A percentile compares a stretch with the other conserved stretches of the same genome.
phyloP scores from a whole-genome alignment of 495 filamentous ascomycete genomes.

The Aspergillus panamensis region DNA sequence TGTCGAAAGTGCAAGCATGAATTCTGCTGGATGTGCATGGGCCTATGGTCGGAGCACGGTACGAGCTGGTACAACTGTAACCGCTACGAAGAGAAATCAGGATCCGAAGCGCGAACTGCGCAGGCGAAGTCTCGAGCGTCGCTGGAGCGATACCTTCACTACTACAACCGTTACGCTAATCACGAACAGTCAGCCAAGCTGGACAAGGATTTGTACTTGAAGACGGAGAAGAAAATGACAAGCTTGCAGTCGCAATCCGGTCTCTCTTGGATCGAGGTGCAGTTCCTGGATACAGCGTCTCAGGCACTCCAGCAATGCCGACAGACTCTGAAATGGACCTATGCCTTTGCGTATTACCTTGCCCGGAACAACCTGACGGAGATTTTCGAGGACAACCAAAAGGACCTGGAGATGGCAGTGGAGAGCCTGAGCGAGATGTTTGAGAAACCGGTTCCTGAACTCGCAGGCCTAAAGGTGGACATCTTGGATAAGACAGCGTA shows the following conservation, averaged over 20 bases:
- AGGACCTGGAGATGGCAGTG: conserved; percentile 94
- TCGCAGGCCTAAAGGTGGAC: conserved; percentile 84
- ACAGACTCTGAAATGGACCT: conserved; percentile 98
- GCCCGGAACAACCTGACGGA: conserved; percentile 91
- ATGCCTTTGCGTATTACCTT: conserved; percentile 96
- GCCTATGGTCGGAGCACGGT: conserved; percentile 94
- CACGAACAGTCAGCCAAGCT: conserved; percentile 97
- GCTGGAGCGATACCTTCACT: conserved; percentile 91
- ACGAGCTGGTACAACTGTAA: conserved; percentile 99
- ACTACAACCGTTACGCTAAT: conserved; percentile 98
- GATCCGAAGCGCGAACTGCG: conserved; percentile 79
- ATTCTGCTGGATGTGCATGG: conserved; percentile 99
- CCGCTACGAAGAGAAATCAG: conserved; percentile 92
- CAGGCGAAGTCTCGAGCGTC: conserved; percentile 88
- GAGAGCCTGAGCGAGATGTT: conserved; percentile 97
- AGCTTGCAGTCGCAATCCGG: conserved; percentile 87
- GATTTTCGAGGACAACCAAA: conserved; percentile 98
- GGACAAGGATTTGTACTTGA: conserved; percentile 91
- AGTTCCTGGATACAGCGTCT: conserved; percentile 89
- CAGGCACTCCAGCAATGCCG: conserved; percentile 93
- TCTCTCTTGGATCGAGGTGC: conserved; percentile 98
- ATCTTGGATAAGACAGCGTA: conserved; percentile 98
- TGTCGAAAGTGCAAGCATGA: conserved; percentile 98
- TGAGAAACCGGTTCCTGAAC: conserved; percentile 84
- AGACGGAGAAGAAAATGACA: conserved; percentile 99